A percentile compares a stretch with the other conserved stretches of the same genome.
These are phyloP conservation scores for Millerozyma acaciae DNA, from an alignment of 805 yeast genomes.

Conservation along the genomic window DNA sequence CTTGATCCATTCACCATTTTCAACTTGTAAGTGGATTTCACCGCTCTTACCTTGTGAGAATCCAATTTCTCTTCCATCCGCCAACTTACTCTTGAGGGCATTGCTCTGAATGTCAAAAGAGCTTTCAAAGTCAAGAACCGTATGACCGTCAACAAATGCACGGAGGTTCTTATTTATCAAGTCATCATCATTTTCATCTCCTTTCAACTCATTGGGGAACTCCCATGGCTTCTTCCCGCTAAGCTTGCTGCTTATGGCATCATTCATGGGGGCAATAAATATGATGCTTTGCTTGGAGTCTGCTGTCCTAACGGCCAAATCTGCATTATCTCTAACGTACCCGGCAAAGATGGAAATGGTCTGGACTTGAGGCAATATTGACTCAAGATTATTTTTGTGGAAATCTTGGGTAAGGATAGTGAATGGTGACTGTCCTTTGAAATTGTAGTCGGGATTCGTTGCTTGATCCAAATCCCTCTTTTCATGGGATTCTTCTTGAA, in stretches of 20 bases:
- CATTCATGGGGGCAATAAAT: constrained; percentile 70
- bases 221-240: constrained; percentile 75
- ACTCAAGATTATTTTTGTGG: constrained; percentile 24
- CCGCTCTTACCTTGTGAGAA: constrained; percentile 17
- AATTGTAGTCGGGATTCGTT: constrained; percentile 4
- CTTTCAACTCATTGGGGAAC: constrained; percentile 54
- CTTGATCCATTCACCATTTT: constrained; percentile 14
- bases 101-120: constrained; percentile 13
- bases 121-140: constrained; percentile 33
- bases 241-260: constrained; percentile 43
- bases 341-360: constrained; percentile 59
- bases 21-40: constrained; percentile 14
- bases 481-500: too few species aligned
- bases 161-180: constrained; percentile 49
- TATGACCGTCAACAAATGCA: constrained; percentile 60
- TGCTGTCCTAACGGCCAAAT: constrained; percentile 46
- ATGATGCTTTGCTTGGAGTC: constrained; percentile 40
- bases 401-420: constrained; percentile 12
- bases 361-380: constrained; percentile 33
- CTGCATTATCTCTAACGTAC: constrained; percentile 62
- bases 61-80: constrained; percentile 18
- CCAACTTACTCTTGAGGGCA: constrained; percentile 14
- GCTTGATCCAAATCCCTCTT: neutral
- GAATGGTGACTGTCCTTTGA: too few species aligned
- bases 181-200: constrained; percentile 40